Evolutionary conservation across 1,284 basidiomycete genomes (phyloP).

Genomic region (Kwoniella shivajii): DNA sequence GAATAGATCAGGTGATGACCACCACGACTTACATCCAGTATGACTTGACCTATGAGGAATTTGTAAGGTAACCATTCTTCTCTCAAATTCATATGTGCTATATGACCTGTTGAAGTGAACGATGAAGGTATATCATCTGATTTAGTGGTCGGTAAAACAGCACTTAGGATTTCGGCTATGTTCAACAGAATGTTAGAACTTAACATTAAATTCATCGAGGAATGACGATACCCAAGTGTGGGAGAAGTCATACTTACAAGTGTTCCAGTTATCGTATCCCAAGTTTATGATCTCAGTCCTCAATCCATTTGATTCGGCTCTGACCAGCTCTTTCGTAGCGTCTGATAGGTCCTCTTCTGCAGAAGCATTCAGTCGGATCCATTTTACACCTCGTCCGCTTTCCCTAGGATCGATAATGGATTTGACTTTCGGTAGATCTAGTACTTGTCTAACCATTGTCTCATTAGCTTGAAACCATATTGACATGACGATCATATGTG

Average conservation of each 20-base stretch:
- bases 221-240: not conserved
- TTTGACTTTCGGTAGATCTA: conserved; percentile 69
- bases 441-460: conserved; percentile 12
- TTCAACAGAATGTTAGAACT: not conserved
- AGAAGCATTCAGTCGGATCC: conserved; percentile 9
- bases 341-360: conserved; percentile 65
- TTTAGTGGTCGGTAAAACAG: conserved; percentile 74
- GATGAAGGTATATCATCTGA: conserved; percentile 78
- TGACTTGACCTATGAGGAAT: conserved; percentile 83
- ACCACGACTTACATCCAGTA: conserved; percentile 72
- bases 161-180: conserved; percentile 81
- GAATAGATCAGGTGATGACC: not conserved
- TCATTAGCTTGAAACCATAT: not conserved
- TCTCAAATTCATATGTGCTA: conserved; percentile 91
- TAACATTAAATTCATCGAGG: not conserved
- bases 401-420: conserved; percentile 62
- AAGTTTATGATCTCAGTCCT: conserved; percentile 65
- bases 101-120: conserved; percentile 87
- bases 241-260: conserved; percentile 59
- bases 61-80: conserved; percentile 91
- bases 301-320: conserved; percentile 61
- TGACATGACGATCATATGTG: conserved; percentile 13
- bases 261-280: conserved; percentile 81
- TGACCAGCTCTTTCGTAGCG: conserved; percentile 62
- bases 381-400: conserved; percentile 57